Evolutionary conservation across 257 asterid genomes (phyloP), one percentile per base, ranked within the genome.

Genomic region (Eustoma russellianum): DNA sequence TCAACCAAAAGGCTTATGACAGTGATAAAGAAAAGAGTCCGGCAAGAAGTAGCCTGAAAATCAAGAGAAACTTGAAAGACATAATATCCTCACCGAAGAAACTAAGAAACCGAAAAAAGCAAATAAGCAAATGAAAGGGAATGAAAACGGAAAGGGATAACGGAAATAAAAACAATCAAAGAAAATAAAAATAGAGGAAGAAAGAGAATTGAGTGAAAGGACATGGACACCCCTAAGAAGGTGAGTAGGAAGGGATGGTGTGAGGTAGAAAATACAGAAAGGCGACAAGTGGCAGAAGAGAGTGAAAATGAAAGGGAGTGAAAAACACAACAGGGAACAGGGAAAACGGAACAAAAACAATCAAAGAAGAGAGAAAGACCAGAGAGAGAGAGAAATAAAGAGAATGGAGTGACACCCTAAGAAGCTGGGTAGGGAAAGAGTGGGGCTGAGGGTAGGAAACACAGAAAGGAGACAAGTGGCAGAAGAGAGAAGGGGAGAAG

Each of bases 381-480:
- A n/a, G n/a, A n/a, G n/a, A n/a, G 58, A 68, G 57, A n/a, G 49
- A 5, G 28, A 11, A 33, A 15, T 46, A 9, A 52, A 33, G 55
- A 48, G 45, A 49, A 13, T 8, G 10, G 46, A 54, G 19, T 52
- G 56, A 33, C 58, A 50, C n/a, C n/a, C n/a, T n/a, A n/a, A n/a
- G n/a, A n/a, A n/a, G n/a, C 48, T 46, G 28, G 52, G 33, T 14
- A 59, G 45, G 33, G 59, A 14, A 48, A n/a, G 4, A 8, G 24
- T 41, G 52, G 41, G 35, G 13, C 7, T 38, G 17, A 41, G 52
- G 15, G 18, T 66, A 61, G 49, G 61, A 46, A 55, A 68, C 53
- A 64, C 59, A 49, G 54, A 68, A 74, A 28, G 49, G 57, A 72
- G 81, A 79, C 94, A 86, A 66, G 94, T 81, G 93, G 85, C 86